Conservation (phyloP, 2,329 filamentous ascomycete species). For the Pseudodiploospora longispora region DNA sequence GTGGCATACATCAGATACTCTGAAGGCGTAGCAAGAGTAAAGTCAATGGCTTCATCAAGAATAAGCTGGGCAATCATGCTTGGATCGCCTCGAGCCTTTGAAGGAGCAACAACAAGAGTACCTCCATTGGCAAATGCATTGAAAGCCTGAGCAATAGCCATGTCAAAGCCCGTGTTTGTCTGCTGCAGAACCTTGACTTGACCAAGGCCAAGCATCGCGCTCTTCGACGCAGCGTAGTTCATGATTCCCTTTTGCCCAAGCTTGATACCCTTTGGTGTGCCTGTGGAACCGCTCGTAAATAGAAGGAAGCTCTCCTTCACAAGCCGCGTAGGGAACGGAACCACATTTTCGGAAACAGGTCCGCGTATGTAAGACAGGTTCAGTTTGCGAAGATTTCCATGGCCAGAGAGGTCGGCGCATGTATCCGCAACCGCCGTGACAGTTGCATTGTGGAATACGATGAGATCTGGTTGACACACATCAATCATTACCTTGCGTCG, state of each 20-base stretch:
- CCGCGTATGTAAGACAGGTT: too few relatives aligned
- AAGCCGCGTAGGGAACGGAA: not conserved
- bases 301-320: constrained; percentile 19
- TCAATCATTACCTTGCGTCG: too few relatives aligned
- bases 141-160: constrained; percentile 30
- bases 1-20: not conserved
- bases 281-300: constrained; percentile 25
- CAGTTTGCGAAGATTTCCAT: too few relatives aligned
- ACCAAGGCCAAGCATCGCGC: constrained; percentile 10
- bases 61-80: constrained; percentile 23
- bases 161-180: constrained; percentile 32
- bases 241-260: constrained; percentile 21
- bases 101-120: constrained; percentile 25
- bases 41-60: constrained; percentile 15
- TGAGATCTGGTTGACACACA: too few relatives aligned
- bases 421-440: too few relatives aligned
- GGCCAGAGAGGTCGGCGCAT: too few relatives aligned
- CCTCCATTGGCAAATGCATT: constrained; percentile 27
- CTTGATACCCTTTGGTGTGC: constrained; percentile 33
- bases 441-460: too few relatives aligned
- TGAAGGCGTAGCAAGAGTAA: constrained; percentile 15
- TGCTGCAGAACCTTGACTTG: constrained; percentile 29
- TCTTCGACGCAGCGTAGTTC: constrained; percentile 16
- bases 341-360: constrained; percentile 15
- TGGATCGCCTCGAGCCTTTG: constrained; percentile 5